phyloP scores from a whole-genome alignment of 2,329 filamentous ascomycete species.

The Fusarium domesticum region DNA sequence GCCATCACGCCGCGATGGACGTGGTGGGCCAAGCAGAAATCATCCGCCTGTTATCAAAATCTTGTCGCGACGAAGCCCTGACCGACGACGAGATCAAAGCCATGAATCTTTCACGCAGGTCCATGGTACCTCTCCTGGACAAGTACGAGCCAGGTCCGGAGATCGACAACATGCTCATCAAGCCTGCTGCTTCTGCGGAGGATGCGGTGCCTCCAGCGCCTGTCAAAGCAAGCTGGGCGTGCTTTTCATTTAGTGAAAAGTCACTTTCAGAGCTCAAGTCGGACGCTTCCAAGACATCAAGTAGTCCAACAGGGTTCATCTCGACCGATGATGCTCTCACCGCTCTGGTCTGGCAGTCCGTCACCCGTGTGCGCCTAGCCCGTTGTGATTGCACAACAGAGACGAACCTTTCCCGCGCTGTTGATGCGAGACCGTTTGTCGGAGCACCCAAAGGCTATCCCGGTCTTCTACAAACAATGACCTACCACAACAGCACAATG shows the following conservation, averaged over 20 bases:
- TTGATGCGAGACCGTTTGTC: conserved; percentile 46
- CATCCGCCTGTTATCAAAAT: conserved; percentile 48
- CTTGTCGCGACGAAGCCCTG: conserved; percentile 44
- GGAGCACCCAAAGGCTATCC: conserved; percentile 43
- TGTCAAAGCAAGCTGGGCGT: conserved; percentile 40
- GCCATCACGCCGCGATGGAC: conserved; percentile 50
- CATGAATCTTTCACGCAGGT: conserved; percentile 41
- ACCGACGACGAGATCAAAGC: conserved; percentile 41
- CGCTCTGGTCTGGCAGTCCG: conserved; percentile 49
- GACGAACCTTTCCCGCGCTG: conserved; percentile 44
- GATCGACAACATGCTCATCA: conserved; percentile 35
- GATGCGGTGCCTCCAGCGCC: conserved; percentile 3
- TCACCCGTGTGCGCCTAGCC: conserved; percentile 39
- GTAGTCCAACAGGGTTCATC: conserved; percentile 33
- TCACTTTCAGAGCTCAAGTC: conserved; percentile 42
- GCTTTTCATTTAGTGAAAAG: conserved; percentile 41
- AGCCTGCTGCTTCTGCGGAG: conserved; percentile 20
- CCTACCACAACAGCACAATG: conserved; percentile 36
- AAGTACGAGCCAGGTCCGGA: conserved; percentile 36
- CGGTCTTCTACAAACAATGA: conserved; percentile 47
- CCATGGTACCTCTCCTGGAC: conserved; percentile 40
- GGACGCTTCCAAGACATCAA: conserved; percentile 27
- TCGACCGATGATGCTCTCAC: conserved; percentile 54
- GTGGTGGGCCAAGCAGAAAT: conserved; percentile 47
- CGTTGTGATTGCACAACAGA: conserved; percentile 27